Evolutionary conservation across 768 basidiomycete genomes (phyloP), one percentile per base, ranked within the genome.

Genomic region (Pisolithus orientalis): DNA sequence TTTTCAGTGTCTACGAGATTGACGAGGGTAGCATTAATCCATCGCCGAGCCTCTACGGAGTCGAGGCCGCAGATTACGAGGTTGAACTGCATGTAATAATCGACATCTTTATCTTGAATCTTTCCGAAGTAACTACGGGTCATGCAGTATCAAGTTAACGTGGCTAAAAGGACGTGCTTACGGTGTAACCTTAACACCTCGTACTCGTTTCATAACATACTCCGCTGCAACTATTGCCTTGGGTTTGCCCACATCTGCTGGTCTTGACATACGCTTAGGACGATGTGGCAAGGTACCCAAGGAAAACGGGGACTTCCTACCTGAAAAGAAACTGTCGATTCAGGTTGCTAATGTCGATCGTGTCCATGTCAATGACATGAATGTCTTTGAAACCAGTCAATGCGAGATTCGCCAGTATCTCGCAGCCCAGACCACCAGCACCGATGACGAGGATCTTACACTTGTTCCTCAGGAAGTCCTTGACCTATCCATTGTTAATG

Each of bases 331-430:
- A 99, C 71, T 99, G 96, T 47, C 96, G 81, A 69, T 99, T 99
- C 58, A 99, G 78, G 70, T 99, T 99, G 64, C 94, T 97, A 64
- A 99, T 90, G 72, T 99, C 95, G 67, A 98, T 99, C 14, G 95
- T 97, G 76, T 99, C 95, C 94, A 99, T 98, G 76, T 99, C 96
- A 65, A 99, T 98, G 55, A 99, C 94, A 75, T 97, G 93, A 59
- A 98, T 96, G 63, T 98, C 90, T 70, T 88, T 90, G 83, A 98
- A 99, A 25, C 96, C 96, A 43, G 91, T 88, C 59, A 98, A 72
- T 24, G 96, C 95, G 47, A 99, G 80, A 70, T 98, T 96, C 54
- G 94, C 90, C 39, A 99, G 77, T 59, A 98, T 98, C 76, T 99
- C 96, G 70, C 89, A 99, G 10, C 96, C 96, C 39, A 99, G 75